Evolutionary conservation across 2,329 filamentous ascomycete genomes (phyloP).

Genomic region (Monosporascus sp.): DNA sequence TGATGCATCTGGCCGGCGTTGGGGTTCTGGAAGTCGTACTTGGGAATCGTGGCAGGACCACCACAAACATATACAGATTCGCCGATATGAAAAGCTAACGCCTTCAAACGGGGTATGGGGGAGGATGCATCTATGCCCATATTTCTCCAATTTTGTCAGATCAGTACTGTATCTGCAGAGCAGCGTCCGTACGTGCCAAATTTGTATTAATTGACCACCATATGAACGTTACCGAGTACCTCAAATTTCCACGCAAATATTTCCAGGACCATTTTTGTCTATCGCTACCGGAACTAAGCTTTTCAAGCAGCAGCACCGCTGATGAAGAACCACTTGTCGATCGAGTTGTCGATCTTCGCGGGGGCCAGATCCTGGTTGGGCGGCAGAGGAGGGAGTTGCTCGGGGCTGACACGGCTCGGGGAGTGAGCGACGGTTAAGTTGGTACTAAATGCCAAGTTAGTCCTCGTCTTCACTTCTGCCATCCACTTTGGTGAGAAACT

Average conservation of each 20-base stretch:
- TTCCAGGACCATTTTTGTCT: constrained; percentile 22
- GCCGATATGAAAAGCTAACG: background rate
- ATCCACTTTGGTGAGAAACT: constrained; percentile 36
- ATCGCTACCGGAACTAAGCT: constrained; percentile 21
- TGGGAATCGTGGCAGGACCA: background rate
- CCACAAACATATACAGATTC: constrained; percentile 1
- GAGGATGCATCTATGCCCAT: background rate
- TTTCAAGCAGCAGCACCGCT: constrained; percentile 82
- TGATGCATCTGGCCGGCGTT: constrained; percentile 1
- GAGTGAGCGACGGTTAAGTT: constrained; percentile 76
- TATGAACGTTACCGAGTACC: constrained; percentile 18
- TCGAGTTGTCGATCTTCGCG: constrained; percentile 88
- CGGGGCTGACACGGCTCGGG: constrained; percentile 61
- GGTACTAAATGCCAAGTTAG: constrained; percentile 49
- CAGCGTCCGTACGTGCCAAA: constrained; percentile 2
- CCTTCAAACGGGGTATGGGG: too few species aligned
- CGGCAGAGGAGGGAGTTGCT: constrained; percentile 72
- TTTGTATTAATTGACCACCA: constrained; percentile 5
- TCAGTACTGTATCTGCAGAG: background rate
- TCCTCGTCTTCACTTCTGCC: constrained; percentile 1
- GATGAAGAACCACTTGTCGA: constrained; percentile 99
- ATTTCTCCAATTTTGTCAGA: background rate
- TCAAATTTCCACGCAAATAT: constrained; percentile 6
- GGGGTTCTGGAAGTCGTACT: background rate
- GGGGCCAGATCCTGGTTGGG: constrained; percentile 72